Percentiles rank a stretch among this genome's conserved stretches.
These are phyloP conservation scores for Boletus edulis DNA, from an alignment of 768 basidiomycete species.

Conservation along the genomic window DNA sequence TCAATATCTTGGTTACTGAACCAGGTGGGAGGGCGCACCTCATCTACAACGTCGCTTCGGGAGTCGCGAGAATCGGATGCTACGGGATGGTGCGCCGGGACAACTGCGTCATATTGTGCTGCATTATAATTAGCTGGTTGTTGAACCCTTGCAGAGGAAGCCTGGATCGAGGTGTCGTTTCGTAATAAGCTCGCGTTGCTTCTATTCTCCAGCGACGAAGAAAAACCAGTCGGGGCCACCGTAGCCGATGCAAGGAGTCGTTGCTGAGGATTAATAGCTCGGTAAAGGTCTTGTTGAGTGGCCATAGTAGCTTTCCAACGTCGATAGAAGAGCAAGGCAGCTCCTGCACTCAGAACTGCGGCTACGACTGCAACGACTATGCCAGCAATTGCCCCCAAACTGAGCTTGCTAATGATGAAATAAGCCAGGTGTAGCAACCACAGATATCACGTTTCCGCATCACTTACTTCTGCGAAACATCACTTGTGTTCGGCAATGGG, in stretches of 20 bases:
- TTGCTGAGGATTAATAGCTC: slow-evolving; percentile 11
- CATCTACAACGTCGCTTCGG: slow-evolving; percentile 11
- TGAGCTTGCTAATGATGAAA: slow-evolving; percentile 8
- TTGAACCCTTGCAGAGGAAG: slow-evolving; percentile 1
- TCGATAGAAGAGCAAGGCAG: slow-evolving; percentile 26
- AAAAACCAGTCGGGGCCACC: slow-evolving; percentile 10
- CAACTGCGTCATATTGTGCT: background rate
- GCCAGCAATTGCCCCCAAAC: slow-evolving; percentile 24
- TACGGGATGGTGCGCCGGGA: background rate
- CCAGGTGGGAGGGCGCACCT: slow-evolving; percentile 8
- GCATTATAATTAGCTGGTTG: slow-evolving; percentile 2
- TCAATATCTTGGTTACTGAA: background rate
- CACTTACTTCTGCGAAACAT: slow-evolving; percentile 12
- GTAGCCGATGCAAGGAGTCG: background rate
- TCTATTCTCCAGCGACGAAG: slow-evolving; percentile 23
- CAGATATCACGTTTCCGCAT: background rate
- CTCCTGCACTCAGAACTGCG: slow-evolving; percentile 12
- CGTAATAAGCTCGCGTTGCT: slow-evolving; percentile 6
- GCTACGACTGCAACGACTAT: slow-evolving; percentile 14
- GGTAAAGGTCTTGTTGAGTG: slow-evolving; percentile 12
- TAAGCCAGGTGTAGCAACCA: background rate
- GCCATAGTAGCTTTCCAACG: slow-evolving; percentile 27
- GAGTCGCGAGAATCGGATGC: slow-evolving; percentile 11
- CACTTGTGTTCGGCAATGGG: background rate
- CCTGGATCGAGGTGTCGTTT: background rate